Evolutionary conservation across 176 grass and related monocot genomes (phyloP).

Genomic region (Aegilops speltoides): DNA sequence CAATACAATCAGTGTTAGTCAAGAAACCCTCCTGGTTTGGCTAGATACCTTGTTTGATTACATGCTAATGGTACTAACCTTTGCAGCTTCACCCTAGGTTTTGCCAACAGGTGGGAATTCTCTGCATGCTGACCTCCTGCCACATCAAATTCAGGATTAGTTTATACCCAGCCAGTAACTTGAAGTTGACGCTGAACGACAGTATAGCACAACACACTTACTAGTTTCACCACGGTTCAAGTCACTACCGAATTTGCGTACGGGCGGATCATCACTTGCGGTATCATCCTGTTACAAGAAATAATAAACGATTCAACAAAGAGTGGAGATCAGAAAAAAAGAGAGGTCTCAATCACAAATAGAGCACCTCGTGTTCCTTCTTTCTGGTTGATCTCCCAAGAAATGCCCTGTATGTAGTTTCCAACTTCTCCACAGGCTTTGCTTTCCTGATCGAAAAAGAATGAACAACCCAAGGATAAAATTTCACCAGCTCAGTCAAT

Average conservation of each 20-base stretch:
- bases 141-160: constrained; percentile 33
- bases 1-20: constrained; percentile 12
- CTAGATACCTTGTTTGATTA: constrained; percentile 6
- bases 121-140: constrained; percentile 53
- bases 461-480: neutral
- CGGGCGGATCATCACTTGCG: constrained; percentile 27
- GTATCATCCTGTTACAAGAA: constrained; percentile 53
- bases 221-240: constrained; percentile 48
- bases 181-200: constrained; percentile 7
- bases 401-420: constrained; percentile 69
- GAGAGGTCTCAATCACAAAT: neutral
- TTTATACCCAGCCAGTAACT: neutral
- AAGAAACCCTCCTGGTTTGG: neutral
- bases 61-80: constrained; percentile 40
- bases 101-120: constrained; percentile 23
- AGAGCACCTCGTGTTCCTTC: constrained; percentile 54
- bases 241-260: constrained; percentile 71
- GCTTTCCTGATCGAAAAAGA: constrained; percentile 46
- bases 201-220: constrained; percentile 33
- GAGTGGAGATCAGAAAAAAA: neutral
- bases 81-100: constrained; percentile 41
- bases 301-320: neutral
- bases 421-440: constrained; percentile 71
- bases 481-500: neutral
- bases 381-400: constrained; percentile 60